Percentiles rank a stretch among this genome's conserved stretches.
Evolutionary conservation across 1,139 yeast genomes (phyloP).

Genomic region (Debaryomyces udenii): DNA sequence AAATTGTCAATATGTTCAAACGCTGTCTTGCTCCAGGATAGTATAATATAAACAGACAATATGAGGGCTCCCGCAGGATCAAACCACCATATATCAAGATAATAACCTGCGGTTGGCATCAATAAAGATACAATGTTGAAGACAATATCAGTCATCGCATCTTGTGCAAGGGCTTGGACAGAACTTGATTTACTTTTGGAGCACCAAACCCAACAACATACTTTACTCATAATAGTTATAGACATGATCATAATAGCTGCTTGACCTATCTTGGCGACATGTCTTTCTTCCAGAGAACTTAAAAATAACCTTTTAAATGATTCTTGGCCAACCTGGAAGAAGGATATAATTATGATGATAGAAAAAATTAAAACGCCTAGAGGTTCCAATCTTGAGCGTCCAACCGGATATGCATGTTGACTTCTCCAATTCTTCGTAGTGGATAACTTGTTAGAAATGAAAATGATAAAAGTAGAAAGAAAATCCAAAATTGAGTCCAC

Average conservation of each 20-base stretch:
- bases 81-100: constrained; percentile 63
- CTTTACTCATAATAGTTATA: constrained; percentile 60
- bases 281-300: constrained; percentile 31
- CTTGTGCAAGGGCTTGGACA: constrained; percentile 80
- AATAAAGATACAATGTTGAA: constrained; percentile 70
- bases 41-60: constrained; percentile 63
- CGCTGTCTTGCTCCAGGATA: constrained; percentile 66
- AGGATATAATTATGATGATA: constrained; percentile 69
- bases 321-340: constrained; percentile 72
- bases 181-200: constrained; percentile 64
- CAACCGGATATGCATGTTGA: constrained; percentile 61
- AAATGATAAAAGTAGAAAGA: constrained; percentile 73
- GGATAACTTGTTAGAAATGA: constrained; percentile 61
- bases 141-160: constrained; percentile 75
- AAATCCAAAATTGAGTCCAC: constrained; percentile 78
- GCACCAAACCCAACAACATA: constrained; percentile 69
- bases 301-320: constrained; percentile 45
- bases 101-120: constrained; percentile 66
- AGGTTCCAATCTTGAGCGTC: constrained; percentile 74
- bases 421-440: constrained; percentile 56
- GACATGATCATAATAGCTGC: constrained; percentile 65
- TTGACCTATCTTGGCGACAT: constrained; percentile 51
- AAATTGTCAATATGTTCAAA: constrained; percentile 73
- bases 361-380: constrained; percentile 77
- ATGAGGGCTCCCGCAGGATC: constrained; percentile 71